A percentile compares a stretch with the other conserved stretches of the same genome.
Evolutionary conservation across 2,329 filamentous ascomycete genomes (phyloP).

Genomic region (Blastomyces gilchristii): DNA sequence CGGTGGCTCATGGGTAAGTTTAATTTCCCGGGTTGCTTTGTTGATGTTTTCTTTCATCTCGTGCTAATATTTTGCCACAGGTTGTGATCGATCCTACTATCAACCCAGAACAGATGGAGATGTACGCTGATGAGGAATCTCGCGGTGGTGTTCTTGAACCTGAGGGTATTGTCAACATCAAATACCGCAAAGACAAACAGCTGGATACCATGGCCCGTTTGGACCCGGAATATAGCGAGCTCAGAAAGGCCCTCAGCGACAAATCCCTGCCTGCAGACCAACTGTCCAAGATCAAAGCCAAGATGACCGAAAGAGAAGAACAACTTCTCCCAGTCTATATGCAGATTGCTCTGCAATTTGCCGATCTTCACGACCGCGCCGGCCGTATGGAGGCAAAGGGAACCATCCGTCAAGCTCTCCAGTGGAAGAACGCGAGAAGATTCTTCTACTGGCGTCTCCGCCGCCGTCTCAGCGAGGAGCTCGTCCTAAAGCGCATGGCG

Average conservation of each 20-base stretch:
- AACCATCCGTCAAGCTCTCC: constrained; percentile 70
- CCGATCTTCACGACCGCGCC: constrained; percentile 91
- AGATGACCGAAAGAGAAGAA: constrained; percentile 79
- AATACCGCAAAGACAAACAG: constrained; percentile 95
- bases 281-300: constrained; percentile 65
- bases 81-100: constrained; percentile 98
- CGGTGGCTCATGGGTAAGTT: constrained; percentile 82
- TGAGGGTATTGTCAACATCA: constrained; percentile 97
- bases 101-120: constrained; percentile 94
- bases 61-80: constrained; percentile 30
- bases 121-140: constrained; percentile 93
- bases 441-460: constrained; percentile 99
- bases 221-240: constrained; percentile 69
- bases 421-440: constrained; percentile 80
- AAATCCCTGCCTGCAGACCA: constrained; percentile 61
- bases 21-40: neutral
- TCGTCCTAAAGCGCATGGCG: constrained; percentile 83
- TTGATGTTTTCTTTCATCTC: neutral
- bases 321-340: constrained; percentile 83
- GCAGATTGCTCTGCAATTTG: constrained; percentile 93
- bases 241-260: constrained; percentile 67
- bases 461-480: constrained; percentile 92
- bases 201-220: constrained; percentile 94
- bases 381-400: constrained; percentile 98
- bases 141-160: constrained; percentile 96